Conservation (phyloP, 2,329 filamentous ascomycete species). For the Ophiostoma tasmaniense region DNA sequence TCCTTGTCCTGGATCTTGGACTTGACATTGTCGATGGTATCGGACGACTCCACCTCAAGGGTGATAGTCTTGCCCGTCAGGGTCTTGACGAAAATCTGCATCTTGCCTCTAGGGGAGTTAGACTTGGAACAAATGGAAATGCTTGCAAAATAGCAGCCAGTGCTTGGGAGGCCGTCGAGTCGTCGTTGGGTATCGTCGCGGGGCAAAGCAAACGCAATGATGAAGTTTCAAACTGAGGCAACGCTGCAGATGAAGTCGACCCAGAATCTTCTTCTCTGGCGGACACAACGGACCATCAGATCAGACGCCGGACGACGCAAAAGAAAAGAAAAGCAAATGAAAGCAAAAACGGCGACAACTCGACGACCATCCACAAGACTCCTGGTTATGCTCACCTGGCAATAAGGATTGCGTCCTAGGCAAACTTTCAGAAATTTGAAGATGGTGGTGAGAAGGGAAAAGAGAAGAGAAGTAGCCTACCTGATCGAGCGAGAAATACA, state of each 20-base stretch:
- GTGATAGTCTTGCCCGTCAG: slow-evolving; percentile 99
- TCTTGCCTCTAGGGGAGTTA: slow-evolving; percentile 47
- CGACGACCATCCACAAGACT: slow-evolving; percentile 15
- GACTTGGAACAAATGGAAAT: not conserved
- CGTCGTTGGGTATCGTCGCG: not conserved
- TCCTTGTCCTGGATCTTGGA: slow-evolving; percentile 99
- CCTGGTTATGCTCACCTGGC: slow-evolving; percentile 24
- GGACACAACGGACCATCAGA: not conserved
- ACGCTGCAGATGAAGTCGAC: slow-evolving; percentile 1
- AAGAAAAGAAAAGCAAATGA: not conserved
- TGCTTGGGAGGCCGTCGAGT: slow-evolving; percentile 7
- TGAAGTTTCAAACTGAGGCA: not conserved
- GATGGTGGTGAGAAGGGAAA: slow-evolving; percentile 14
- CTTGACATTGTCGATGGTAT: slow-evolving; percentile 99
- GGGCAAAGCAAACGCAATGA: not conserved
- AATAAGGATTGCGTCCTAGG: slow-evolving; percentile 25
- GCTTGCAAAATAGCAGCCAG: not conserved
- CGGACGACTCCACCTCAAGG: slow-evolving; percentile 99
- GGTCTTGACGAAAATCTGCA: slow-evolving; percentile 74
- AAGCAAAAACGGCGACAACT: slow-evolving; percentile 23
- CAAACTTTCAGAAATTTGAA: slow-evolving; percentile 22
- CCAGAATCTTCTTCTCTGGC: not conserved
- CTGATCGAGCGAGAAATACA: not conserved
- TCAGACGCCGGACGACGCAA: not conserved
- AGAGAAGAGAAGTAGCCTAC: not conserved